phyloP scores from a whole-genome alignment of 805 yeast genomes.

The Nakazawaea wickerhamii region DNA sequence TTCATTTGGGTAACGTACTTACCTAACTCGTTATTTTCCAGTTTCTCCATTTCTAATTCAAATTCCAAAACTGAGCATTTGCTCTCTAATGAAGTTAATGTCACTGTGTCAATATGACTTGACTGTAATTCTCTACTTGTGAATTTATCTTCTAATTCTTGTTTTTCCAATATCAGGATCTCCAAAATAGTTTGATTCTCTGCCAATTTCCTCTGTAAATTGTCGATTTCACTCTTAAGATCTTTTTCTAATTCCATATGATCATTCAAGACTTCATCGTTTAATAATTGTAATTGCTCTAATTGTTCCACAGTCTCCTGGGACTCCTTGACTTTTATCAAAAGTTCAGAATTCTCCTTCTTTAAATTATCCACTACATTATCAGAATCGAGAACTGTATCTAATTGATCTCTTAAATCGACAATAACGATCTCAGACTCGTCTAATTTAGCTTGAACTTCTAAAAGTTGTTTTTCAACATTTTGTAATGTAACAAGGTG shows the following conservation, averaged over 20 bases:
- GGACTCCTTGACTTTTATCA: conserved; percentile 27
- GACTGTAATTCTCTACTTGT: neutral
- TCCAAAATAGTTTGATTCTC: conserved; percentile 17
- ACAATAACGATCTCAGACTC: conserved; percentile 31
- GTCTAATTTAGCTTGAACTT: conserved; percentile 6
- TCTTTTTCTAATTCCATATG: conserved; percentile 39
- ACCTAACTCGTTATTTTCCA: neutral
- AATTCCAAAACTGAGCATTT: neutral
- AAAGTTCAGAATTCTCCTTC: conserved; percentile 29
- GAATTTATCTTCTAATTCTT: conserved; percentile 29
- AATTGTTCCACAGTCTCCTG: conserved; percentile 36
- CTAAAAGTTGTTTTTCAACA: neutral
- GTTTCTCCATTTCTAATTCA: neutral
- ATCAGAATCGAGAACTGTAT: conserved; percentile 24
- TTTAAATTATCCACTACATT: conserved; percentile 31
- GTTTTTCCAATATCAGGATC: conserved; percentile 21
- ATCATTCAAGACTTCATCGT: conserved; percentile 42
- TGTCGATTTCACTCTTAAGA: conserved; percentile 32
- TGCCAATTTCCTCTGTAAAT: conserved; percentile 18
- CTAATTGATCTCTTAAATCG: conserved; percentile 27
- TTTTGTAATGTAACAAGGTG: neutral
- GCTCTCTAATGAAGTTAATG: neutral
- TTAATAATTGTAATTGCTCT: conserved; percentile 44
- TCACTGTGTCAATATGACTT: too few species aligned
- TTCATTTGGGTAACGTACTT: neutral